phyloP scores from a whole-genome alignment of 148 eudicot genomes.

The Drosera capensis region DNA sequence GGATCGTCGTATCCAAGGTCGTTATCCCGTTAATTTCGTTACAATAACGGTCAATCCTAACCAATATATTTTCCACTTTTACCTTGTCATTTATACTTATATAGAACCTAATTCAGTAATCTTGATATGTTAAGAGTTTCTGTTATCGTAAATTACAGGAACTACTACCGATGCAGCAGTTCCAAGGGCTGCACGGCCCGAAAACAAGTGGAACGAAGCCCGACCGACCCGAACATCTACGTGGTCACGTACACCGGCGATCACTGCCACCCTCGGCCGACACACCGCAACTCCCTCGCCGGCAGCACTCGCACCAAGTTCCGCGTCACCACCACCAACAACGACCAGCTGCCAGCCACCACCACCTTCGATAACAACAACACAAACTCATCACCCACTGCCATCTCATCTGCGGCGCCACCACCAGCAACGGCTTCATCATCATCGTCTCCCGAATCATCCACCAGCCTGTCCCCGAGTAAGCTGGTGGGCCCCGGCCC shows the following conservation, averaged over 20 bases:
- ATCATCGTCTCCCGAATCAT: neutral
- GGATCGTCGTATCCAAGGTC: conserved; percentile 85
- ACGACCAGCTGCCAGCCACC: neutral
- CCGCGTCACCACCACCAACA: too few species aligned
- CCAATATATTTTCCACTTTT: neutral
- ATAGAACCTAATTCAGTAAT: too few species aligned
- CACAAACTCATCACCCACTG: neutral
- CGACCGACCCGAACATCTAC: conserved; percentile 27
- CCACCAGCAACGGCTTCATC: neutral
- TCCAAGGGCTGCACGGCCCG: conserved; percentile 62
- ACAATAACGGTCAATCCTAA: too few species aligned
- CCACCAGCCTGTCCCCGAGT: neutral
- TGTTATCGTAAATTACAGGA: too few species aligned
- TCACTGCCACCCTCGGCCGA: conserved; percentile 61
- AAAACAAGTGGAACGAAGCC: conserved; percentile 69
- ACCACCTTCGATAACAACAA: neutral
- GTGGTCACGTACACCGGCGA: conserved; percentile 60
- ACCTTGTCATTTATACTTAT: too few species aligned
- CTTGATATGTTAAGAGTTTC: too few species aligned
- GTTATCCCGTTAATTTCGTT: too few species aligned
- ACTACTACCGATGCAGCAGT: conserved; percentile 76
- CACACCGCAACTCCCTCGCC: conserved; percentile 53
- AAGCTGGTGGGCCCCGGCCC: neutral
- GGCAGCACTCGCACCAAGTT: conserved; percentile 36
- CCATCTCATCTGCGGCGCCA: neutral